Conservation (phyloP, 805 yeast species). For the Ogataea populi-albae region DNA sequence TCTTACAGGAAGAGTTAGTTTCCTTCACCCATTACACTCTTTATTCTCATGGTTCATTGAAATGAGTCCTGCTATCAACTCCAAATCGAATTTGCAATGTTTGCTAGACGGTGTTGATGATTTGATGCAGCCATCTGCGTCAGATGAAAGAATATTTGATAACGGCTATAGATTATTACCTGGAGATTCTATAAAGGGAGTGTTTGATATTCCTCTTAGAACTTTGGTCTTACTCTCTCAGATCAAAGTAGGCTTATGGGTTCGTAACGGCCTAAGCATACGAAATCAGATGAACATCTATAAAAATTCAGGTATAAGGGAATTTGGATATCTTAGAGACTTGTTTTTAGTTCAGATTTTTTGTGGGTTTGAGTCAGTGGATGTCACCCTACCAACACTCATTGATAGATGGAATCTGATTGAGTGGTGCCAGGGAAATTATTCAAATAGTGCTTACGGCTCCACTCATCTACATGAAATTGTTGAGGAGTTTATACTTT, state of each 20-base stretch:
- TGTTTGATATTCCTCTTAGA: constrained; percentile 75
- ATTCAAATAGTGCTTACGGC: constrained; percentile 42
- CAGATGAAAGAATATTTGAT: constrained; percentile 1
- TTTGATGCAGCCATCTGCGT: constrained; percentile 2
- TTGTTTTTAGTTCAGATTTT: constrained; percentile 69
- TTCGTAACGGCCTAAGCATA: constrained; percentile 83
- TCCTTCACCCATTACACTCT: constrained; percentile 79
- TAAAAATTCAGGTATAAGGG: constrained; percentile 73
- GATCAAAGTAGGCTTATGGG: constrained; percentile 89
- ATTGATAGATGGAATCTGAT: constrained; percentile 68
- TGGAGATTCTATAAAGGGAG: constrained; percentile 25
- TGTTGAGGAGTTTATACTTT: constrained; percentile 75
- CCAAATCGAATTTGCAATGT: constrained; percentile 5
- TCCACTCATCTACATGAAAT: constrained; percentile 36
- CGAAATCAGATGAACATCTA: constrained; percentile 78
- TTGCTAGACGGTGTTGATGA: constrained; percentile 15
- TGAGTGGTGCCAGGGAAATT: constrained; percentile 49
- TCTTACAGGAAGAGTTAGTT: constrained; percentile 51
- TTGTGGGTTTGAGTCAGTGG: constrained; percentile 47
- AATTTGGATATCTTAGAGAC: constrained; percentile 79
- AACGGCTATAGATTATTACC: neutral
- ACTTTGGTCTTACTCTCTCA: constrained; percentile 78
- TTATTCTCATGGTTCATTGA: constrained; percentile 71
- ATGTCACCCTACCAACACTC: constrained; percentile 53
- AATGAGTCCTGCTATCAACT: constrained; percentile 32